A percentile compares a stretch with the other conserved stretches of the same genome.
These are phyloP conservation scores for Paraleonurus japonicus DNA, from an alignment of 257 asterid genomes.

Conservation along the genomic window DNA sequence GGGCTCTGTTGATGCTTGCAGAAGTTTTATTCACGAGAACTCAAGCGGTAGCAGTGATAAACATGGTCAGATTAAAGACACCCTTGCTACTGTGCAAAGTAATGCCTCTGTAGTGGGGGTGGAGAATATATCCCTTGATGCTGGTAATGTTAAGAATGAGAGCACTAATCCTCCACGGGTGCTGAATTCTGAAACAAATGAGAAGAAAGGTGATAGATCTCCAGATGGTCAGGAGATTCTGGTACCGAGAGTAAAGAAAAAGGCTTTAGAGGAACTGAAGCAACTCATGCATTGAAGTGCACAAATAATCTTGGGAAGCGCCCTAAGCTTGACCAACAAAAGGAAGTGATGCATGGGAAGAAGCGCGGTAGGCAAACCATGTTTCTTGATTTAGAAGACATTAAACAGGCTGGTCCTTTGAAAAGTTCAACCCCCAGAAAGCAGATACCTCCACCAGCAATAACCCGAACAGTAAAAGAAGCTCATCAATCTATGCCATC, in stretches of 20 bases:
- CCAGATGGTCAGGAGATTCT: constrained; percentile 52
- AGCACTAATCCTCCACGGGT: constrained; percentile 35
- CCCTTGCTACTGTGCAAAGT: too few relatives aligned
- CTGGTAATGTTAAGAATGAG: constrained; percentile 43
- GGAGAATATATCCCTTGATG: too few relatives aligned
- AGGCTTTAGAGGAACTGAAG: constrained; percentile 69
- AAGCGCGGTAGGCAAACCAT: constrained; percentile 87
- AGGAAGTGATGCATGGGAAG: constrained; percentile 86
- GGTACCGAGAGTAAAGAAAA: constrained; percentile 50
- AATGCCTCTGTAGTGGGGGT: too few relatives aligned
- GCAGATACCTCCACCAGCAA: constrained; percentile 74
- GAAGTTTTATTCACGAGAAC: too few relatives aligned
- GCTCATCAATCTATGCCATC: constrained; percentile 36
- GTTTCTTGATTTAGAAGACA: constrained; percentile 81
- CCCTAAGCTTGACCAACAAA: constrained; percentile 70
- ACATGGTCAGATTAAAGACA: too few relatives aligned
- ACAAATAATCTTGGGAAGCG: constrained; percentile 71
- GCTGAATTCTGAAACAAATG: constrained; percentile 48
- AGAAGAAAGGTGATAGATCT: constrained; percentile 43
- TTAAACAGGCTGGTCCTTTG: constrained; percentile 61
- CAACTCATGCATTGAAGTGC: constrained; percentile 54
- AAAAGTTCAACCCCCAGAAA: constrained; percentile 73
- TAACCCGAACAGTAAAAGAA: constrained; percentile 66
- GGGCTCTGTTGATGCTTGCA: constrained; percentile 54
- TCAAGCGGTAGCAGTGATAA: too few relatives aligned